Evolutionary conservation across 2,329 filamentous ascomycete species (phyloP), one percentile per base, ranked within the genome.

Genomic region (Trichoderma brevicompactum): DNA sequence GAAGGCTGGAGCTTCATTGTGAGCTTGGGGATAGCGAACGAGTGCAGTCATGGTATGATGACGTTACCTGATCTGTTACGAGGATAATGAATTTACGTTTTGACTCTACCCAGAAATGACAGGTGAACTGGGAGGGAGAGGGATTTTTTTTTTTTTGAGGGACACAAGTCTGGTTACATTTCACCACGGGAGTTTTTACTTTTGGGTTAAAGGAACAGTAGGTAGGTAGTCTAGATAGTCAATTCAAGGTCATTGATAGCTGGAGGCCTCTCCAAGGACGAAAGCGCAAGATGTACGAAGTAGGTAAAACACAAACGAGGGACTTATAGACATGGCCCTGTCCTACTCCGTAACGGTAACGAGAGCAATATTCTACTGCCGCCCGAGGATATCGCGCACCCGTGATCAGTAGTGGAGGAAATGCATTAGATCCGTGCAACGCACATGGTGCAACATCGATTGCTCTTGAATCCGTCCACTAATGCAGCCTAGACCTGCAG

Each of bases 401-500:
- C 48, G 49, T 34, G 49, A 52, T 34, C 12, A 10, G 5, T 3
- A 34, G 36, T n/a, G 1, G 10, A 52, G 36, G 3, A 43, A 52
- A 38, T 54, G 36, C 28, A n/a, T 44, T 53, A 38, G 49, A 54
- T 36, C 28, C 36, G 38, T 53, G 17, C 28, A n/a, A 38, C 48
- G 10, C 48, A 53, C 49, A 23, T 36, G 15, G 43, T 41, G 46
- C 41, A 62, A 54, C 17, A 34, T 8, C 28, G 32, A 62, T 12
- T 53, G 7, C 41, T 60, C 17, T 63, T 46, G 40, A 46, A 44
- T 46, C 28, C 23, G 34, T 28, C 60, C 38, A 17, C 60, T 63
- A 63, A 53, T 53, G 48, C 48, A 54, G 32, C 17, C 59, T 53
- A 63, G 19, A 28, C 28, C 38, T 62, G 59, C 59, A 62, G 49